phyloP scores from a whole-genome alignment of 139 green algal genomes.

The Chlorella vulgaris region DNA sequence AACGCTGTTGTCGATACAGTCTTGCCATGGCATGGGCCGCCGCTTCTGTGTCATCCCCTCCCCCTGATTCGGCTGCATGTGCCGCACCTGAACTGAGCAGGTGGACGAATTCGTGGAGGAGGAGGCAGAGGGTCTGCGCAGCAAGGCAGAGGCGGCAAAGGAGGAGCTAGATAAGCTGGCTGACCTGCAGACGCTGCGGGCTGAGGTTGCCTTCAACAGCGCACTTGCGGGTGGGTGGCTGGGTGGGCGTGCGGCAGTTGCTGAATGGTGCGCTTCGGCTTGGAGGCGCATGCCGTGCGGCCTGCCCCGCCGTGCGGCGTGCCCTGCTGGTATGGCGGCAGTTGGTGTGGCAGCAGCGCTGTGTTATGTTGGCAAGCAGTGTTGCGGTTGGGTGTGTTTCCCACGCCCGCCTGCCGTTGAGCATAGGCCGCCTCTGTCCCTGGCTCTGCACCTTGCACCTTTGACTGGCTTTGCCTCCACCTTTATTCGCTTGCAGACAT shows the following conservation, averaged over 20 bases:
- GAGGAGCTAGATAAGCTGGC: constrained; percentile 52
- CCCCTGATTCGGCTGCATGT: neutral
- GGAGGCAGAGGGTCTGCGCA: constrained; percentile 40
- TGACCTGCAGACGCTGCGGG: constrained; percentile 39
- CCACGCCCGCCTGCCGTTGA: too few species aligned
- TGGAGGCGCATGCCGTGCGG: too few species aligned
- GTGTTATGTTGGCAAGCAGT: too few species aligned
- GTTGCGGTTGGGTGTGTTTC: too few species aligned
- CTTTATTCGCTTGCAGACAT: constrained; percentile 53
- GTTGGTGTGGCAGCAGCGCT: too few species aligned
- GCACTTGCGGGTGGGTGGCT: constrained; percentile 36
- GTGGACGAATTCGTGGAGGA: constrained; percentile 51
- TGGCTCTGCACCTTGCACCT: too few species aligned
- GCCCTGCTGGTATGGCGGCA: neutral
- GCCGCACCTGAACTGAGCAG: too few species aligned
- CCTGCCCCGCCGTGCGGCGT: neutral
- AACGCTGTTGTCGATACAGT: too few species aligned
- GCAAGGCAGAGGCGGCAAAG: constrained; percentile 56
- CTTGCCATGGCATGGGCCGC: too few species aligned
- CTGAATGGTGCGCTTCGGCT: neutral
- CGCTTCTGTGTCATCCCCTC: too few species aligned
- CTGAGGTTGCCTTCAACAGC: constrained; percentile 52
- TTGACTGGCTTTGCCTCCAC: neutral
- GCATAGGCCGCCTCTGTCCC: too few species aligned
- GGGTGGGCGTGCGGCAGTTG: neutral